These are phyloP conservation scores for Fusarium pseudocircinatum DNA, from an alignment of 2,329 filamentous ascomycete genomes.

Conservation along the genomic window DNA sequence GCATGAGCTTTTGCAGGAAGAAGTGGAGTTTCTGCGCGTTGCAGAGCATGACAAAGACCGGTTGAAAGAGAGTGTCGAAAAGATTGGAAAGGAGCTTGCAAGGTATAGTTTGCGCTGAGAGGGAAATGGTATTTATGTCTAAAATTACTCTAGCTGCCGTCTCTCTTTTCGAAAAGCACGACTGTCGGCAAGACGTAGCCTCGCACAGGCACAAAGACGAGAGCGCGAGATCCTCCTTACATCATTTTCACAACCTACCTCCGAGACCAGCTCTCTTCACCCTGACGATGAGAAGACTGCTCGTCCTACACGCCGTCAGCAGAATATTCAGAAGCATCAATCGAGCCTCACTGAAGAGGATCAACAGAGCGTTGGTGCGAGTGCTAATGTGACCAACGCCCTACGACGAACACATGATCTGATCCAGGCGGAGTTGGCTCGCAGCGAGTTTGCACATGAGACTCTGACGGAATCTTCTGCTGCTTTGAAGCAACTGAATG, in stretches of 20 bases:
- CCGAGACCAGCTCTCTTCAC: slow-evolving; percentile 46
- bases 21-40: slow-evolving; percentile 73
- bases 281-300: slow-evolving; percentile 37
- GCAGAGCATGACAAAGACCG: slow-evolving; percentile 69
- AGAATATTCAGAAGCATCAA: slow-evolving; percentile 43
- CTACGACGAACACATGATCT: slow-evolving; percentile 87
- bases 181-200: slow-evolving; percentile 78
- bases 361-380: slow-evolving; percentile 78
- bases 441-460: slow-evolving; percentile 89
- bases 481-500: slow-evolving; percentile 81
- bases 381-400: slow-evolving; percentile 83
- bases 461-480: slow-evolving; percentile 86
- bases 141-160: slow-evolving; percentile 58
- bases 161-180: slow-evolving; percentile 83
- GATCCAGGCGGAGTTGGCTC: slow-evolving; percentile 84
- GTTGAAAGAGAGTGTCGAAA: slow-evolving; percentile 72
- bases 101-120: slow-evolving; percentile 57
- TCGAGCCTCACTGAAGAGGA: slow-evolving; percentile 68
- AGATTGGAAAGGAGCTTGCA: slow-evolving; percentile 76
- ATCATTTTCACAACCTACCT: slow-evolving; percentile 62
- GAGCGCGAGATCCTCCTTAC: slow-evolving; percentile 82
- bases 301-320: slow-evolving; percentile 41
- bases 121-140: neutral
- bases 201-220: slow-evolving; percentile 76
- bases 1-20: slow-evolving; percentile 80